Evolutionary conservation across 768 basidiomycete genomes (phyloP), one percentile per base, ranked within the genome.

Genomic region (Boletus tylopilopsis): DNA sequence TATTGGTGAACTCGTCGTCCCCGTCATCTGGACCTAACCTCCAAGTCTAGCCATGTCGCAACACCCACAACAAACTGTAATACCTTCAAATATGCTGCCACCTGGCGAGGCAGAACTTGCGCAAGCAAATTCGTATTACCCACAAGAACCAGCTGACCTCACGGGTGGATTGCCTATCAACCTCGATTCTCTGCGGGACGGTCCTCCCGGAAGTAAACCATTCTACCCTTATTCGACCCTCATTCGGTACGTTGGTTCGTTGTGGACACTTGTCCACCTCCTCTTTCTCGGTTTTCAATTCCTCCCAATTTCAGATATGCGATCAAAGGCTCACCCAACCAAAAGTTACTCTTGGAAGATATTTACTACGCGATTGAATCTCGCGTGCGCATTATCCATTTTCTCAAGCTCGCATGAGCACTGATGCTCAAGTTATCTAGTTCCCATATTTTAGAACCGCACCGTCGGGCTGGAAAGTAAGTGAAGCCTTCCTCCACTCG

Each of bases 321-420:
- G 47, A 93, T 93, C 68, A 93, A 93, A 70, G 90, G 90, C 51
- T 89, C 90, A 7, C 90, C 90, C 34, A 90, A 87, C 64, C 86
- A 88, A 69, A 90, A 89, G 64, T 68, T 93, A 48, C 72, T 93
- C 47, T 71, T 93, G 44, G 90, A 93, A 71, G 90, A 93, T 68
- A 92, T 93, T 46, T 93, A 93, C 67, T 92, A 91, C 70, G 90
- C 90, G 15, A 91, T 93, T 54, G 90, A 91, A 68, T 90, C 87
- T 45, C 79, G 89, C 61, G 89, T 91, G 70, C 64, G 85, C 77
- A 45, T 22, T 21, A 1, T 47, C 47, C 22, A 30, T 45, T 41
- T 30, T 27, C 32, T 39, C 42, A 29, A 36, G 29, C 24, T 23
- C 37, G 10, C 7, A 3, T 54, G 36, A 9, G 30, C 25, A 25